Percentiles rank a stretch among this genome's conserved stretches.
Evolutionary conservation across 805 yeast genomes (phyloP).

Genomic region (Yueomyces sp.): DNA sequence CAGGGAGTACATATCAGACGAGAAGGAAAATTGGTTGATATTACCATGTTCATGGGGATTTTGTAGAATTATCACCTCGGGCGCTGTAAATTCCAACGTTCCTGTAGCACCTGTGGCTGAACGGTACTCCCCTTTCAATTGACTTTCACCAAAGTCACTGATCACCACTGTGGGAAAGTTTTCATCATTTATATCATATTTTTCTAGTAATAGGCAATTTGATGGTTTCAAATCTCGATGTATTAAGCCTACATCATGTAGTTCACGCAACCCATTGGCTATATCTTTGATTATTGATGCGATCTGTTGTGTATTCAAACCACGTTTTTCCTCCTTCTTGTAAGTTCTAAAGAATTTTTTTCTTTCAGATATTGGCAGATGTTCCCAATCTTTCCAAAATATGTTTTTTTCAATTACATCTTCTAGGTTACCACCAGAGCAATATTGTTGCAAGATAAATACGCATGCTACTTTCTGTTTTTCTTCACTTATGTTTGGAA

Average conservation of each 20-base stretch:
- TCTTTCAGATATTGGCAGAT: constrained; percentile 25
- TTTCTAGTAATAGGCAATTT: constrained; percentile 48
- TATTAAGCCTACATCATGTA: constrained; percentile 64
- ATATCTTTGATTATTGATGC: constrained; percentile 55
- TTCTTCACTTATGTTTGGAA: constrained; percentile 2
- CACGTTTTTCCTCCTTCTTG: constrained; percentile 5
- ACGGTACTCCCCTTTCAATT: constrained; percentile 50
- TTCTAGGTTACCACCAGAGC: constrained; percentile 80
- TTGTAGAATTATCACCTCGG: constrained; percentile 44
- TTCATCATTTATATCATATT: constrained; percentile 8
- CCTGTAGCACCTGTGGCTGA: constrained; percentile 78
- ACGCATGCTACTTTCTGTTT: constrained; percentile 44
- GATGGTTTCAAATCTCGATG: constrained; percentile 87
- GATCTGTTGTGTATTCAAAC: constrained; percentile 47
- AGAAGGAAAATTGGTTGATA: constrained; percentile 44
- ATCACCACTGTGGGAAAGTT: constrained; percentile 53
- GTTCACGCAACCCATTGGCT: constrained; percentile 52
- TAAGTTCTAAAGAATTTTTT: constrained; percentile 17
- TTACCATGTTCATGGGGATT: neutral
- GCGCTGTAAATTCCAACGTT: constrained; percentile 78
- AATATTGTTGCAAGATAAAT: constrained; percentile 73
- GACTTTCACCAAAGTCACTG: constrained; percentile 85
- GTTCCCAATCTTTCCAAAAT: constrained; percentile 21
- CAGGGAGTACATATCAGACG: constrained; percentile 69
- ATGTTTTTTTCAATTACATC: constrained; percentile 34